Evolutionary conservation across 495 filamentous ascomycete species (phyloP).

Genomic region (Trichocladium antarcticum): DNA sequence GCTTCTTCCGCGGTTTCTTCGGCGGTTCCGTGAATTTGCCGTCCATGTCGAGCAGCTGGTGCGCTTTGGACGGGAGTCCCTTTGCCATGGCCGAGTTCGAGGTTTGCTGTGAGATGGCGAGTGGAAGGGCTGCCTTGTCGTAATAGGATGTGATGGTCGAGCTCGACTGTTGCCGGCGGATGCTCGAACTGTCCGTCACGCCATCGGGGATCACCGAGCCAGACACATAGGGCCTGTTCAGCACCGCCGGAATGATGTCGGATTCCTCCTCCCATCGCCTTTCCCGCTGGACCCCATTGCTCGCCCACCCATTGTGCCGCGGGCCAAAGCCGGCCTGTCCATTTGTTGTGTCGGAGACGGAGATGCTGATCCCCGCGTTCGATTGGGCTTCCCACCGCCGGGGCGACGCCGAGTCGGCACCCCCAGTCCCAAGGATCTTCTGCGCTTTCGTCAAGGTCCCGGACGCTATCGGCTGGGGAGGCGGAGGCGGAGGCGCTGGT

Average conservation of each 20-base stretch:
- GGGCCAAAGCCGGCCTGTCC: constrained; percentile 11
- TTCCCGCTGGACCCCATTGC: constrained; percentile 4
- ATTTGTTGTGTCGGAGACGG: constrained; percentile 36
- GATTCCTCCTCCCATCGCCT: constrained; percentile 39
- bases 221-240: constrained; percentile 14
- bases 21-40: constrained; percentile 9
- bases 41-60: constrained; percentile 35
- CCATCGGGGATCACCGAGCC: constrained; percentile 16
- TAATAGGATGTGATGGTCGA: constrained; percentile 44
- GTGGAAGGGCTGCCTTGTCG: constrained; percentile 40
- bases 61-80: constrained; percentile 36
- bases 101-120: constrained; percentile 45
- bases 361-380: constrained; percentile 39
- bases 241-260: constrained; percentile 31
- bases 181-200: constrained; percentile 29
- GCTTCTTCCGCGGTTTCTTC: constrained; percentile 36
- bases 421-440: constrained; percentile 34
- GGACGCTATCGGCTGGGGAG: too few species aligned
- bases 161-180: constrained; percentile 36
- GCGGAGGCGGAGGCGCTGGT: constrained; percentile 16
- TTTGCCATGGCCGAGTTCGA: constrained; percentile 45
- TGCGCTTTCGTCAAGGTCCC: constrained; percentile 36
- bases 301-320: not conserved
- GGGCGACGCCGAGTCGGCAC: constrained; percentile 21
- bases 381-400: constrained; percentile 37